Percentiles rank a stretch among this genome's conserved stretches.
Evolutionary conservation across 2,329 filamentous ascomycete genomes (phyloP).

Genomic region (Pseudofabraea citricarpa): DNA sequence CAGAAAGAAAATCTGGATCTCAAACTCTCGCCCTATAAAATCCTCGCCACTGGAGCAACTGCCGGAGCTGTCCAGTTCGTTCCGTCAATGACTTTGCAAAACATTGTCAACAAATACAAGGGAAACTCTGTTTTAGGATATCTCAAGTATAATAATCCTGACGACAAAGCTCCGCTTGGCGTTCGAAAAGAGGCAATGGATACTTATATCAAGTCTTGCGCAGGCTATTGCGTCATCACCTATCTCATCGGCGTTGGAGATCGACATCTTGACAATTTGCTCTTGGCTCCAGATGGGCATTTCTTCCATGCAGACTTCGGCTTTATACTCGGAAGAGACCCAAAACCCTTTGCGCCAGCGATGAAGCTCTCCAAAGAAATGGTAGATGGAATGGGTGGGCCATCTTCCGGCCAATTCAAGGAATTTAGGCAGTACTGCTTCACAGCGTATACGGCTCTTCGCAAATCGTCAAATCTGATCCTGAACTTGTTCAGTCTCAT

Average conservation of each 20-base stretch:
- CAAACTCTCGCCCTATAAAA: slow-evolving; percentile 92
- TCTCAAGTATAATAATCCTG: slow-evolving; percentile 83
- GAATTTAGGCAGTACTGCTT: slow-evolving; percentile 96
- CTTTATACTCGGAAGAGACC: slow-evolving; percentile 94
- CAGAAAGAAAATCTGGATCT: slow-evolving; percentile 95
- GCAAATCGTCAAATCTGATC: slow-evolving; percentile 86
- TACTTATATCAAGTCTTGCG: slow-evolving; percentile 91
- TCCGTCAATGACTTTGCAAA: slow-evolving; percentile 77
- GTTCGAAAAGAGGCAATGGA: slow-evolving; percentile 91
- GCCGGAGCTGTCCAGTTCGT: slow-evolving; percentile 94
- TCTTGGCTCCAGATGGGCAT: slow-evolving; percentile 82
- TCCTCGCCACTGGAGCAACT: slow-evolving; percentile 84
- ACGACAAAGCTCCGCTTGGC: slow-evolving; percentile 73
- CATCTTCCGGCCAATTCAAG: slow-evolving; percentile 73
- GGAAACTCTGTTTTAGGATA: slow-evolving; percentile 72
- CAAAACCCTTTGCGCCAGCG: slow-evolving; percentile 92
- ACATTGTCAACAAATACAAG: slow-evolving; percentile 79
- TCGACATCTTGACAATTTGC: slow-evolving; percentile 89
- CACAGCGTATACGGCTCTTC: slow-evolving; percentile 84
- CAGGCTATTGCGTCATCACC: slow-evolving; percentile 97
- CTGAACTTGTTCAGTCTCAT: slow-evolving; percentile 94
- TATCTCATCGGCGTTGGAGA: slow-evolving; percentile 96
- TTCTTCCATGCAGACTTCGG: slow-evolving; percentile 99
- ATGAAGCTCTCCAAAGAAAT: slow-evolving; percentile 98
- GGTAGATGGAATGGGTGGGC: slow-evolving; percentile 97